Evolutionary conservation across 108 stramenopile genomes (phyloP).

Genomic region (Nannochloropsis oceanica): DNA sequence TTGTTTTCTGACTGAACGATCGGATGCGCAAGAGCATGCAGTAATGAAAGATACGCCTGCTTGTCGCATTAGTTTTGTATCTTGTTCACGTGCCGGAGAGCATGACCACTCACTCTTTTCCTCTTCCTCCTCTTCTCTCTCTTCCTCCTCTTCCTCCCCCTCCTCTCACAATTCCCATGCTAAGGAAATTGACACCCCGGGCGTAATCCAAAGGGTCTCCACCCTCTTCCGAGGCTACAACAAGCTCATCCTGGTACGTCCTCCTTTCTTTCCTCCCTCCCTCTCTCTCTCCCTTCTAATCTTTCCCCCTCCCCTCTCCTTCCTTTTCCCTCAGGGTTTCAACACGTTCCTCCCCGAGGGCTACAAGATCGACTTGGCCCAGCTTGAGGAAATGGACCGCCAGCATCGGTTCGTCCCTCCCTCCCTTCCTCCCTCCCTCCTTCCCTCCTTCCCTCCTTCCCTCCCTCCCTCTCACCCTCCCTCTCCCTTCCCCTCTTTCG

Average conservation of each 20-base stretch:
- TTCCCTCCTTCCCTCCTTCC: slow-evolving; percentile 13
- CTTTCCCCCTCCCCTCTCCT: background rate
- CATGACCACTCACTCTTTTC: too few species aligned
- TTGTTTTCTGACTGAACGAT: too few species aligned
- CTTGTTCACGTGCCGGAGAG: too few species aligned
- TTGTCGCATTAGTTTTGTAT: too few species aligned
- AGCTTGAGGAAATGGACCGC: slow-evolving; percentile 37
- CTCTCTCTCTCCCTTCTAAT: background rate
- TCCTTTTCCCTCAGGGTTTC: slow-evolving; percentile 46
- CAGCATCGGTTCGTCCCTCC: slow-evolving; percentile 24
- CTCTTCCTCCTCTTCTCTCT: too few species aligned
- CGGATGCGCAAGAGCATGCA: too few species aligned
- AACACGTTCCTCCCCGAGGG: slow-evolving; percentile 99
- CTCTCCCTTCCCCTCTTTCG: background rate
- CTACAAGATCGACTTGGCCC: slow-evolving; percentile 82
- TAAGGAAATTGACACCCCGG: slow-evolving; percentile 91
- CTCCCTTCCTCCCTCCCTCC: slow-evolving; percentile 4
- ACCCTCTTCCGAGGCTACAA: slow-evolving; percentile 90
- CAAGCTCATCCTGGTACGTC: slow-evolving; percentile 56
- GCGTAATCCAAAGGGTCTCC: slow-evolving; percentile 85
- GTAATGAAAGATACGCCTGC: too few species aligned
- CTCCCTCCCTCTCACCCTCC: slow-evolving; percentile 5
- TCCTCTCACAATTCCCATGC: slow-evolving; percentile 3
- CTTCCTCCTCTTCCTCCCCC: too few species aligned
- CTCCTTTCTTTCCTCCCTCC: background rate